A percentile compares a stretch with the other conserved stretches of the same genome.
Conservation (phyloP, 2,329 filamentous ascomycete genomes). For the Pezicula neosporulosa region DNA sequence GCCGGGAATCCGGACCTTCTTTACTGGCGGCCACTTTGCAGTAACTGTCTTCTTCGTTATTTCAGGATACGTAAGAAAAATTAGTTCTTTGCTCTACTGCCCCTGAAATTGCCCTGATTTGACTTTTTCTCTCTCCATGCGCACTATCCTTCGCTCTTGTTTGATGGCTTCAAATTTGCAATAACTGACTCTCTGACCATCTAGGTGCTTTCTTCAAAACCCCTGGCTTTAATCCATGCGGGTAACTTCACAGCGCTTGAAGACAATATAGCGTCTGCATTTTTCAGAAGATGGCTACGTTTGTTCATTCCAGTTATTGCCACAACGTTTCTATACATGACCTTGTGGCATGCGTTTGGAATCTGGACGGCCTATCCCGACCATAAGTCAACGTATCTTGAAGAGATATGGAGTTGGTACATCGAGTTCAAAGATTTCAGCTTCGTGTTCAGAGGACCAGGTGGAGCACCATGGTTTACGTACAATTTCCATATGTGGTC, state of each 20-base stretch:
- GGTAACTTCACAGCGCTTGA: slow-evolving; percentile 21
- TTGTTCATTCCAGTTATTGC: slow-evolving; percentile 41
- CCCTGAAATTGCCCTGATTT: too few species aligned
- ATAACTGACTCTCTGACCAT: slow-evolving; percentile 40
- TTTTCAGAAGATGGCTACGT: slow-evolving; percentile 43
- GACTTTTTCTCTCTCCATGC: too few species aligned
- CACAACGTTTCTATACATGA: slow-evolving; percentile 35
- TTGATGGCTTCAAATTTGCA: too few species aligned
- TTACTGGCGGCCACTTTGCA: slow-evolving; percentile 57
- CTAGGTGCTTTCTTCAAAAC: slow-evolving; percentile 41
- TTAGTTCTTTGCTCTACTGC: too few species aligned
- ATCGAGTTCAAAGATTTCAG: slow-evolving; percentile 64
- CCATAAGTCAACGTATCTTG: slow-evolving; percentile 15
- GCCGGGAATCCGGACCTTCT: slow-evolving; percentile 56
- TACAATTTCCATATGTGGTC: slow-evolving; percentile 61
- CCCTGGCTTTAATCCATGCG: slow-evolving; percentile 36
- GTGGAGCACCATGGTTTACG: slow-evolving; percentile 45
- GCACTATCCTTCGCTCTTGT: too few species aligned
- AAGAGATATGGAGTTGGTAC: slow-evolving; percentile 27
- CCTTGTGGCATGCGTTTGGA: slow-evolving; percentile 23
- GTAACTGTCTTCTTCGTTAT: slow-evolving; percentile 48
- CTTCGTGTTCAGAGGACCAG: slow-evolving; percentile 59
- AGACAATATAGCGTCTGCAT: slow-evolving; percentile 39
- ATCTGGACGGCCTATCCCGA: slow-evolving; percentile 17
- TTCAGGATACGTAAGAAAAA: slow-evolving; percentile 38